A percentile compares a stretch with the other conserved stretches of the same genome.
phyloP scores from a whole-genome alignment of 2,329 filamentous ascomycete species.

The Sporothrix dimorphospora region DNA sequence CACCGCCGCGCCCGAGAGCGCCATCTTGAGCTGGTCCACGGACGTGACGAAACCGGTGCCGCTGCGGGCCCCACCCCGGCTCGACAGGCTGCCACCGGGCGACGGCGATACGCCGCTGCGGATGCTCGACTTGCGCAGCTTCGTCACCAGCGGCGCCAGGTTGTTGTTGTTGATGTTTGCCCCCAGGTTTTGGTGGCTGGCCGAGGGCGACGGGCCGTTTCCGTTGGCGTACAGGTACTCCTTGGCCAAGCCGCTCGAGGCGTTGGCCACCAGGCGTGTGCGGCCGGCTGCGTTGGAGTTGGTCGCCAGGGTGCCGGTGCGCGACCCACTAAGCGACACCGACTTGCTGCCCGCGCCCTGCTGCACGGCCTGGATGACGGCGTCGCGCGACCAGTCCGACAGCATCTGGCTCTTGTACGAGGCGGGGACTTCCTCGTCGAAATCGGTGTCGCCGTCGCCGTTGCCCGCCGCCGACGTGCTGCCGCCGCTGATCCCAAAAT shows the following conservation, averaged over 20 bases:
- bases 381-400: slow-evolving; percentile 77
- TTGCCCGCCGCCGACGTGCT: background rate
- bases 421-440: slow-evolving; percentile 63
- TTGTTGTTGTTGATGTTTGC: slow-evolving; percentile 39
- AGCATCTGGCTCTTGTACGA: slow-evolving; percentile 76
- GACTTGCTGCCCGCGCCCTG: slow-evolving; percentile 68
- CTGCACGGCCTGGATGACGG: slow-evolving; percentile 64
- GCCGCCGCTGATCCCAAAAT: slow-evolving; percentile 21
- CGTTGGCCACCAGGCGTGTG: slow-evolving; percentile 60
- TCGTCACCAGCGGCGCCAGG: slow-evolving; percentile 45
- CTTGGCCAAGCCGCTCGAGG: slow-evolving; percentile 28
- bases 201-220: slow-evolving; percentile 49
- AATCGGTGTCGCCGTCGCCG: slow-evolving; percentile 38
- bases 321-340: slow-evolving; percentile 75
- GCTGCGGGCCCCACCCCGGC: slow-evolving; percentile 35
- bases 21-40: slow-evolving; percentile 66
- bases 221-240: slow-evolving; percentile 38
- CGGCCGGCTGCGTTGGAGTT: slow-evolving; percentile 39
- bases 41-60: slow-evolving; percentile 59
- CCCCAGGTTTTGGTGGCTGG: slow-evolving; percentile 55
- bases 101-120: slow-evolving; percentile 55
- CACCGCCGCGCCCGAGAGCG: slow-evolving; percentile 56
- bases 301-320: slow-evolving; percentile 61
- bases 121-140: slow-evolving; percentile 58
- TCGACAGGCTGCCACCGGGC: slow-evolving; percentile 39